Evolutionary conservation across 2,329 filamentous ascomycete genomes (phyloP).

Genomic region (Macrophomina tecta): DNA sequence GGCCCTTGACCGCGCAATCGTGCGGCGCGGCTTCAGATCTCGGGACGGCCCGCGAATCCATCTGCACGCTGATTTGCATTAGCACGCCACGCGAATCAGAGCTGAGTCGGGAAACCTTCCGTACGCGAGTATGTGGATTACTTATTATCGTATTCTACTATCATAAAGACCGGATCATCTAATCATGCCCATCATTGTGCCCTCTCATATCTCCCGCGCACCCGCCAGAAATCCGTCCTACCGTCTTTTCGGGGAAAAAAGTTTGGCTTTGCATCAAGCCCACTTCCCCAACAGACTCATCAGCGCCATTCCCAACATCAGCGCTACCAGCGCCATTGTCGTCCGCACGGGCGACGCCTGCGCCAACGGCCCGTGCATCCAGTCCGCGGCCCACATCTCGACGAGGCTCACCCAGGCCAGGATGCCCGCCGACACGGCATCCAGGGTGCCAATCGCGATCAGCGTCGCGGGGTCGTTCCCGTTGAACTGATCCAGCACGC

Average conservation of each 20-base stretch:
- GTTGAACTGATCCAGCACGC: slow-evolving; percentile 73
- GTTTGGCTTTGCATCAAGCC: slow-evolving; percentile 57
- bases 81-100: too few relatives aligned
- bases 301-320: slow-evolving; percentile 67
- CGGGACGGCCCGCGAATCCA: too few relatives aligned
- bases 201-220: too few relatives aligned
- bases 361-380: slow-evolving; percentile 62
- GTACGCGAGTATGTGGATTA: too few relatives aligned
- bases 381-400: slow-evolving; percentile 80
- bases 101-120: too few relatives aligned
- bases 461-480: slow-evolving; percentile 73
- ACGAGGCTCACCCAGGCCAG: slow-evolving; percentile 80
- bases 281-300: slow-evolving; percentile 80
- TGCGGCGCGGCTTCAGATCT: too few relatives aligned
- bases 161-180: too few relatives aligned
- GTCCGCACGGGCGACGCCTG: slow-evolving; percentile 59
- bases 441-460: slow-evolving; percentile 73
- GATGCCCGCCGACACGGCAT: slow-evolving; percentile 76
- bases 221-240: too few relatives aligned
- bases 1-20: too few relatives aligned
- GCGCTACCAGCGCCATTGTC: slow-evolving; percentile 56
- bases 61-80: too few relatives aligned
- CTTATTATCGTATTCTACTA: too few relatives aligned
- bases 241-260: too few relatives aligned
- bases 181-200: neutral